Evolutionary conservation across 2,329 filamentous ascomycete species (phyloP), one percentile per base, ranked within the genome.

Genomic region (Stachybotrys chartarum): DNA sequence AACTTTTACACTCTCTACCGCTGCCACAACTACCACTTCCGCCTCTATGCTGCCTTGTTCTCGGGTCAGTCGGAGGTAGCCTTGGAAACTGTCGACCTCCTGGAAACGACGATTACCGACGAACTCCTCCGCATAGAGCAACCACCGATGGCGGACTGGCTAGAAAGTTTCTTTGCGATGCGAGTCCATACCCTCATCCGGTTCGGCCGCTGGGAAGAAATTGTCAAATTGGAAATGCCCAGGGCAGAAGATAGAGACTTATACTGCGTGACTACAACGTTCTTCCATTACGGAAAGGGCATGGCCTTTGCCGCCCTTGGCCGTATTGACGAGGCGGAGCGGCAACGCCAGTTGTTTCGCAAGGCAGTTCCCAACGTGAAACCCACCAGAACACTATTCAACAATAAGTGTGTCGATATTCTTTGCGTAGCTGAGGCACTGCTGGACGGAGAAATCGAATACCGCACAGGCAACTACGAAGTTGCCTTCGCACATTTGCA

Each of bases 1-100:
- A 88, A 88, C 66, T 91, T 92, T 66, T 93, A 92, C 71, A 86
- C 85, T 0, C 78, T 91, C 6, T 93, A 92, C 66, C 81, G 88
- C 14, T 80, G 81, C 52, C 89, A 93, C 65, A 78, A 92, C 64
- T 86, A 85, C 62, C 88, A 92, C 64, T 91, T 89, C 59, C 79
- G 83, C 2, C 80, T 91, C 52, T 92, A 92, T 65, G 85, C 85
- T 1, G 87, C 88, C 56, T 90, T 92, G 87, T 87, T 92, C 60
- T 81, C 86, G 0, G 89, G 85, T 0, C 81, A 87, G 64, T 86
- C 77, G 1, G 66, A 72, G 30, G 73, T 85, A 11, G 85, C 87
- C 0, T 66, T 91, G 2, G 78, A 86, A 1, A 85, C 86, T 0
- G 80, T 81, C 0, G 61, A 65, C 0, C 72, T 76, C 49, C 77